A percentile compares a stretch with the other conserved stretches of the same genome.
Conservation (phyloP, 305 asterid species). For the Solanum chacoense region DNA sequence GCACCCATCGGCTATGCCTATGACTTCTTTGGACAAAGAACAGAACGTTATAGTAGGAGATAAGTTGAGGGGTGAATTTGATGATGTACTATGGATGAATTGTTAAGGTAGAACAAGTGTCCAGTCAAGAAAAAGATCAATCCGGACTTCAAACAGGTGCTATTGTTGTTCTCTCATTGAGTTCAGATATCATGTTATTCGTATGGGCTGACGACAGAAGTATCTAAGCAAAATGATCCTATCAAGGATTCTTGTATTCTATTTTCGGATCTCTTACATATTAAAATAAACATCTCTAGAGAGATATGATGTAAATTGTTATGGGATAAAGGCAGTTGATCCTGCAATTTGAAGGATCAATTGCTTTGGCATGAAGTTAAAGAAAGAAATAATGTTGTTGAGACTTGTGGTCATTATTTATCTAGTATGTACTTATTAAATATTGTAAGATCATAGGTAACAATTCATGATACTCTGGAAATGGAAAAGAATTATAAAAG, state of each 20-base stretch:
- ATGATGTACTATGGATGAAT: constrained; percentile 61
- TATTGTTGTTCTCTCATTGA: background rate
- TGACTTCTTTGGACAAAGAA: background rate
- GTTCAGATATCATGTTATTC: background rate
- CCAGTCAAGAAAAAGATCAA: background rate
- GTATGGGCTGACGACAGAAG: background rate
- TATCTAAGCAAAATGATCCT: background rate
- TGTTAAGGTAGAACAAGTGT: background rate
- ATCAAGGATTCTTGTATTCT: background rate
- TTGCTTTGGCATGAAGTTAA: background rate
- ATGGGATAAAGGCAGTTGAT: background rate
- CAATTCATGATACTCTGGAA: background rate
- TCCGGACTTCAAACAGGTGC: background rate
- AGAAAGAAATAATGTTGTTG: background rate
- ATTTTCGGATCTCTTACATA: background rate
- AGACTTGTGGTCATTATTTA: background rate
- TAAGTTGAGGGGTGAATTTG: constrained; percentile 39
- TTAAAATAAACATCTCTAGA: background rate
- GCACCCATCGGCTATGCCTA: constrained; percentile 22
- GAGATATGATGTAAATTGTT: background rate
- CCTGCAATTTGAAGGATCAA: background rate
- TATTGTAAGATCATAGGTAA: background rate
- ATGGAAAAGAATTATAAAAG: background rate
- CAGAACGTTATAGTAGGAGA: constrained; percentile 5
- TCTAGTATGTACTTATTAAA: background rate